phyloP scores from a whole-genome alignment of 2,329 filamentous ascomycete species.

The Teratosphaeria destructans region DNA sequence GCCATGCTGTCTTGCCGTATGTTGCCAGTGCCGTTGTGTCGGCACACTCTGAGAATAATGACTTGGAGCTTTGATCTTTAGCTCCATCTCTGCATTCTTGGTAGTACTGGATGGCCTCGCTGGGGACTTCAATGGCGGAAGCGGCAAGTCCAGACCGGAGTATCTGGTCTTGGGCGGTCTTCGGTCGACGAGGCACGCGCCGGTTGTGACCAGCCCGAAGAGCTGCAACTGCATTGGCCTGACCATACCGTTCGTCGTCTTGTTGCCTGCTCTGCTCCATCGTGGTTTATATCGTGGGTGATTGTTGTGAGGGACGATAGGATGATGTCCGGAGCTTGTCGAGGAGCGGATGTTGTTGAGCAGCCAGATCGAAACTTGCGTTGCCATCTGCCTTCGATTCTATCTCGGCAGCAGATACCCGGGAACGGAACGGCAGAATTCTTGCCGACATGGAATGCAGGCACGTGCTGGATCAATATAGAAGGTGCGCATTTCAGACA shows the following conservation, averaged over 20 bases:
- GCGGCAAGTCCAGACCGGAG: not conserved
- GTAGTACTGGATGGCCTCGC: not conserved
- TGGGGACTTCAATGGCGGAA: not conserved
- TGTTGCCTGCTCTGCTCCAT: not conserved
- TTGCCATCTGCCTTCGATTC: not conserved
- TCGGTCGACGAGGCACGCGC: not conserved
- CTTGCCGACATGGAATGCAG: not conserved
- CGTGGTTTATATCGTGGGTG: not conserved
- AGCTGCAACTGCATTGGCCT: not conserved
- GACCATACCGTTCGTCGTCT: not conserved
- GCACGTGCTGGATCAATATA: not conserved
- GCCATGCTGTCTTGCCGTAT: not conserved
- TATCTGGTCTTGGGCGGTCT: not conserved
- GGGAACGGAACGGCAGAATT: not conserved
- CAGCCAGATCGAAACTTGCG: not conserved
- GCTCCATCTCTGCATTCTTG: not conserved
- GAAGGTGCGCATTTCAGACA: not conserved
- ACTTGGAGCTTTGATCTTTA: not conserved
- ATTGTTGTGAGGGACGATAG: not conserved
- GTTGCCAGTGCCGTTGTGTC: not conserved
- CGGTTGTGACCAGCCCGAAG: not conserved
- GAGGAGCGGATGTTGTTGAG: not conserved
- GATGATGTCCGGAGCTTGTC: not conserved
- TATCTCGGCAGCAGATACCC: not conserved
- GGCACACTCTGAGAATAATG: not conserved